Percentiles rank a stretch among this genome's conserved stretches.
phyloP scores from a whole-genome alignment of 2,329 filamentous ascomycete genomes.

The Macrophomina phaseolina region DNA sequence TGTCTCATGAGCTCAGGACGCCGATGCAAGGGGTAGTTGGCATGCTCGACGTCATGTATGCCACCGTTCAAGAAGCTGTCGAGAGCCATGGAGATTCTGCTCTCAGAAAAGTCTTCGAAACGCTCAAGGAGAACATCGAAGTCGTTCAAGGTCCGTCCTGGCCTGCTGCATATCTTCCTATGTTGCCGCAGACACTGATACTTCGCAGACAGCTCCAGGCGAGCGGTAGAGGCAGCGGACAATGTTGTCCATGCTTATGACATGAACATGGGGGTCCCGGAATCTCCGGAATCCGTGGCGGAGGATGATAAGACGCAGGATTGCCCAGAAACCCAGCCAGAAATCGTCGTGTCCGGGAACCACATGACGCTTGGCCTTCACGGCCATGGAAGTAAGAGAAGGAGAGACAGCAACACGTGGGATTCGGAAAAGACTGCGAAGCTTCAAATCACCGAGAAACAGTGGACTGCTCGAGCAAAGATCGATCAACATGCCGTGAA shows the following conservation, averaged over 20 bases:
- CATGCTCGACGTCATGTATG: conserved; percentile 79
- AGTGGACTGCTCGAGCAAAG: conserved; percentile 12
- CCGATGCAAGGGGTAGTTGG: conserved; percentile 79
- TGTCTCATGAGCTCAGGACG: conserved; percentile 74
- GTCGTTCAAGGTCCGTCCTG: conserved; percentile 65
- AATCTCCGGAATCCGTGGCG: conserved; percentile 58
- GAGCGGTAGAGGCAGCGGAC: conserved; percentile 75
- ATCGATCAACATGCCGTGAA: neutral
- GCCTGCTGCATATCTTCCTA: neutral
- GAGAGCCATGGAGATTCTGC: conserved; percentile 58
- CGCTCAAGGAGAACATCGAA: conserved; percentile 72
- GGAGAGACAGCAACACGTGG: conserved; percentile 47
- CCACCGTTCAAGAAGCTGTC: conserved; percentile 70
- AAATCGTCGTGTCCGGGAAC: conserved; percentile 52
- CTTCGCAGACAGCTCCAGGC: conserved; percentile 67
- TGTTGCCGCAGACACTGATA: conserved; percentile 26
- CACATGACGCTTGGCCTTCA: conserved; percentile 46
- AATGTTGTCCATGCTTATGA: conserved; percentile 79
- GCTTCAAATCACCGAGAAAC: conserved; percentile 30
- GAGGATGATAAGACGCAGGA: conserved; percentile 37
- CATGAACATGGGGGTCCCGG: conserved; percentile 76
- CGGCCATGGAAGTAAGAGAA: conserved; percentile 50
- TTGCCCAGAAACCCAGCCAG: conserved; percentile 44
- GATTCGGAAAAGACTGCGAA: conserved; percentile 31
- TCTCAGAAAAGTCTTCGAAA: conserved; percentile 63